Evolutionary conservation across 495 filamentous ascomycete genomes (phyloP).

Genomic region (Articulospora tetracladia): DNA sequence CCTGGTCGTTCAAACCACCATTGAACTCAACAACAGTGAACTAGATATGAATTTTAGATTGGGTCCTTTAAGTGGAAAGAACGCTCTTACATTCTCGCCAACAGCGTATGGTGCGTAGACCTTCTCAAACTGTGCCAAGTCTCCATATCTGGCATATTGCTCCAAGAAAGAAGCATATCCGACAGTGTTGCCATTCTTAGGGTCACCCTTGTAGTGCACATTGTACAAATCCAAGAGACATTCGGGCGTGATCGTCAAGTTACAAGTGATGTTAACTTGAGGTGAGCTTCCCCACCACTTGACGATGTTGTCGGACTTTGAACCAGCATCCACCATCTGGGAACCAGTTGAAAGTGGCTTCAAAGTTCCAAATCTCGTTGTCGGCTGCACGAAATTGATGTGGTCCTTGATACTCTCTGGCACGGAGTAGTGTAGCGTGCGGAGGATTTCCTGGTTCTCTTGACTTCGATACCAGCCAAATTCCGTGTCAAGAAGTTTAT

Average conservation of each 20-base stretch:
- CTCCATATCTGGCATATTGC: constrained; percentile 57
- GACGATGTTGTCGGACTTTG: neutral
- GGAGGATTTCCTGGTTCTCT: constrained; percentile 27
- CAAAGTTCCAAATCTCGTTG: constrained; percentile 52
- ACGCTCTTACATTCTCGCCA: constrained; percentile 16
- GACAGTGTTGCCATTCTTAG: constrained; percentile 38
- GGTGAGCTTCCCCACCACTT: constrained; percentile 10
- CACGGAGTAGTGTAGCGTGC: constrained; percentile 43
- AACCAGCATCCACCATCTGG: constrained; percentile 2
- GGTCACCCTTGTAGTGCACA: constrained; percentile 30
- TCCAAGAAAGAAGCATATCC: constrained; percentile 69
- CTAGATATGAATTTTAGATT: constrained; percentile 8
- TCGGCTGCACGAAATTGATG: constrained; percentile 62
- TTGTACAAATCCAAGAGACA: constrained; percentile 20
- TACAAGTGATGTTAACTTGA: constrained; percentile 11
- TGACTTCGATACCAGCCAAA: constrained; percentile 41
- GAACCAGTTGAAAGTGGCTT: constrained; percentile 14
- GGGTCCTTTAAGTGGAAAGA: neutral
- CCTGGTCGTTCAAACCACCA: constrained; percentile 58
- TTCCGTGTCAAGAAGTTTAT: constrained; percentile 42
- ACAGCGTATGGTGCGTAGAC: constrained; percentile 45
- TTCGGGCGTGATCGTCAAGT: constrained; percentile 18
- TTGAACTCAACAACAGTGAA: constrained; percentile 59
- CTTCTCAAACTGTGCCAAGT: constrained; percentile 50
- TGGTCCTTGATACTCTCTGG: constrained; percentile 50